Evolutionary conservation across 495 filamentous ascomycete genomes (phyloP), one percentile per base, ranked within the genome.

Genomic region (Clavariopsis aquatica): DNA sequence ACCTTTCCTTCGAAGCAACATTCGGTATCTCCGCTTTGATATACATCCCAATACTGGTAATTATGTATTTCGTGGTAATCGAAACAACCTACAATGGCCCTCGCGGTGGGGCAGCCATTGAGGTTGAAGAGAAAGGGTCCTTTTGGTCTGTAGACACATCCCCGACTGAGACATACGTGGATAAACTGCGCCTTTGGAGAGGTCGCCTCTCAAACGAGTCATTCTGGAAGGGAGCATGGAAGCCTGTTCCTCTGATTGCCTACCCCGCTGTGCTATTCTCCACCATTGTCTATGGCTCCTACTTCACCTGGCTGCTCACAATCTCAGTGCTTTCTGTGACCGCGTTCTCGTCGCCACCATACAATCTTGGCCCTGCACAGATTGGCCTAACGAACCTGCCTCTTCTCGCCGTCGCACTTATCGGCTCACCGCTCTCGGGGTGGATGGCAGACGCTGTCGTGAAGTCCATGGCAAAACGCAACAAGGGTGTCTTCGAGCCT

Each of bases 221-320:
- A 17, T 97, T 91, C 90, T 77, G 84, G 70, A 87, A 86, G 64
- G 89, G 88, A 6, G 87, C 85, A 7, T 22, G 87, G 10, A 85
- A 93, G 8, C 94, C 94, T 7, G 87, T 97, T 49, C 85, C 96
- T 49, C 81, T 97, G 6, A 96, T 88, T 71, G 83, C 85, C 1
- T 97, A 97, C 71, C 94, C 94, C 0, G 82, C 90, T 0, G 89
- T 98, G 15, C 84, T 98, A 23, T 98, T 93, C 93, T 93, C 89
- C 38, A 79, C 92, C 0, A 81, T 89, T 0, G 86, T 97, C 29
- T 98, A 98, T 74, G 78, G 92, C 0, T 85, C 94, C 66, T 92
- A 89, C 4, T 84, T 97, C n/a, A 93, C 93, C 19, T 97, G 93
- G 94, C 80, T 98, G 47, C 96, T 98, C 62, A 89, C 97, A 28